Conservation (phyloP, 1,139 yeast species). For the Hemisphaericaspora subhashii region DNA sequence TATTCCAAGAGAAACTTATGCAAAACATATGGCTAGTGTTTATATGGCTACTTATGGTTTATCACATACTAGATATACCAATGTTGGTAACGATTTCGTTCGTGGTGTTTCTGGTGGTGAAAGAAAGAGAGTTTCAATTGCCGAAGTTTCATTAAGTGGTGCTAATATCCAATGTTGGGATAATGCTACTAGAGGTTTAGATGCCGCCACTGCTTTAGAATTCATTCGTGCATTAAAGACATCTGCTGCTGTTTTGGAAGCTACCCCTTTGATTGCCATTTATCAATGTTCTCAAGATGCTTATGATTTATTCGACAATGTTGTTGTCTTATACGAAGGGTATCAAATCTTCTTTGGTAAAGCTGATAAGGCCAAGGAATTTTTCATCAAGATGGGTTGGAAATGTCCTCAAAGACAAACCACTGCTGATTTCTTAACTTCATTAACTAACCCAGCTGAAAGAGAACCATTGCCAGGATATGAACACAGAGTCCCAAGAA, state of each 20-base stretch:
- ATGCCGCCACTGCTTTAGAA: slow-evolving; percentile 66
- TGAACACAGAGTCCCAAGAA: slow-evolving; percentile 26
- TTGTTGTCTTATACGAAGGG: slow-evolving; percentile 71
- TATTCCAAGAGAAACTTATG: slow-evolving; percentile 39
- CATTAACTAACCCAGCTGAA: slow-evolving; percentile 70
- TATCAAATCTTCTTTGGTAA: slow-evolving; percentile 76
- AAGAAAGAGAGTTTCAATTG: slow-evolving; percentile 45
- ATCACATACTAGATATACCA: slow-evolving; percentile 33
- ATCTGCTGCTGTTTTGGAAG: slow-evolving; percentile 55
- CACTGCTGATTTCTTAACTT: slow-evolving; percentile 78
- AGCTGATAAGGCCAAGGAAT: slow-evolving; percentile 54
- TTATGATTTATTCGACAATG: slow-evolving; percentile 66
- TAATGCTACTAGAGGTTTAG: slow-evolving; percentile 62
- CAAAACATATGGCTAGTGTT: slow-evolving; percentile 43
- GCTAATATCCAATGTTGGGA: slow-evolving; percentile 53
- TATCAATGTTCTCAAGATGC: slow-evolving; percentile 84
- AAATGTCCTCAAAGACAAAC: slow-evolving; percentile 74
- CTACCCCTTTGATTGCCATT: slow-evolving; percentile 72
- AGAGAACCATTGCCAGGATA: slow-evolving; percentile 53
- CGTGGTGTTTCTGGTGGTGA: slow-evolving; percentile 49
- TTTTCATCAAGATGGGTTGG: slow-evolving; percentile 49
- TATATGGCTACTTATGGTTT: slow-evolving; percentile 46
- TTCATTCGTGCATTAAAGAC: slow-evolving; percentile 68
- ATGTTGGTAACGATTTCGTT: slow-evolving; percentile 38
- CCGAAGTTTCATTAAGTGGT: slow-evolving; percentile 40